These are phyloP conservation scores for Cordia subcordata DNA, from an alignment of 257 asterid species.

Conservation along the genomic window DNA sequence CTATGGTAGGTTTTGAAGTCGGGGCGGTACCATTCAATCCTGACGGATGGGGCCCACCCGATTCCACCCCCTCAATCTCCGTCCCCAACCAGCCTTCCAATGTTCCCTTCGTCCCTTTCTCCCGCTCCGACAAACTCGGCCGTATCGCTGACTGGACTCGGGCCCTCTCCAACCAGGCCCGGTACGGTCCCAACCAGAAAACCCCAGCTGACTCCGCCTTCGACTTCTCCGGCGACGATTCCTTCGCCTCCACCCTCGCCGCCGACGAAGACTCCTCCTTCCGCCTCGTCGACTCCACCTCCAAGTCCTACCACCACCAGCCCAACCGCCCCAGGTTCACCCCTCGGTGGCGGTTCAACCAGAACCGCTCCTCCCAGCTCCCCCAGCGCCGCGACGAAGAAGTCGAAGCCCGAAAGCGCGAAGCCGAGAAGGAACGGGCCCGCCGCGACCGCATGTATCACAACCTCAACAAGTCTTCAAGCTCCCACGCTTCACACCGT, in stretches of 20 bases:
- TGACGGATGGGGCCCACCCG: slow-evolving; percentile 99
- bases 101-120: slow-evolving; percentile 92
- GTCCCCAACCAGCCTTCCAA: slow-evolving; percentile 50
- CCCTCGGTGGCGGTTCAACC: slow-evolving; percentile 77
- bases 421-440: slow-evolving; percentile 85
- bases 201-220: slow-evolving; percentile 72
- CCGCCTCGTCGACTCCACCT: slow-evolving; percentile 81
- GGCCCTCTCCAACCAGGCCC: slow-evolving; percentile 30
- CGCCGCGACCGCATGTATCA: slow-evolving; percentile 68
- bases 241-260: slow-evolving; percentile 63
- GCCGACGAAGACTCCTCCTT: slow-evolving; percentile 86
- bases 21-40: slow-evolving; percentile 80
- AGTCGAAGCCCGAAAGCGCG: slow-evolving; percentile 81
- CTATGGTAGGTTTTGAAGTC: slow-evolving; percentile 77
- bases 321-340: slow-evolving; percentile 78
- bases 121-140: slow-evolving; percentile 89
- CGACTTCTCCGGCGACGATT: slow-evolving; percentile 91
- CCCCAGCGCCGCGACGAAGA: slow-evolving; percentile 98
- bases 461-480: slow-evolving; percentile 52
- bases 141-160: slow-evolving; percentile 97
- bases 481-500: slow-evolving; percentile 30
- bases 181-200: slow-evolving; percentile 57
- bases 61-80: slow-evolving; percentile 20
- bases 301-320: slow-evolving; percentile 65
- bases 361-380: slow-evolving; percentile 32